Base-by-base conservation (phyloP, 78 protist genomes). In the Neovahlkampfia damariscottae region DNA sequence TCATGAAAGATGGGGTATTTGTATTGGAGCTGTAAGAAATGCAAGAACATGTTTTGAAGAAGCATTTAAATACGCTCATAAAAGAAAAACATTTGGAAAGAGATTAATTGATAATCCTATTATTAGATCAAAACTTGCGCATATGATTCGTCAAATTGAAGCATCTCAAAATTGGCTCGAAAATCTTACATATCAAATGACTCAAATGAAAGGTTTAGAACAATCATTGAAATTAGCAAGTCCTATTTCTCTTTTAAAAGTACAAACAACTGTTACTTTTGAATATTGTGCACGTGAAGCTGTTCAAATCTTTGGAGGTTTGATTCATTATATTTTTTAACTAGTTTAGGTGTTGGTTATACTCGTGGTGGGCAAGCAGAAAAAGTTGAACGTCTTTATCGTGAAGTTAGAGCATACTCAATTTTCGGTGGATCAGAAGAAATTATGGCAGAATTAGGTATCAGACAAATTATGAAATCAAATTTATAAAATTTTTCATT, bases 1-100 rank as follows among this genome's bases (percentile, higher is more conserved):
- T 37, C 58, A 40, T 50, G 97, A 93, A 86, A 90, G 97, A 29
- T 74, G 83, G 68, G 36, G 6, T 72, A 76, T 76, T 40, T 30
- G 50, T 41, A 7, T 5, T 19, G 29, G 36, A 5, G 34, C 40
- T 30, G 6, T 66, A 5, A 62, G 74, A 29, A 72, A 67, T 5
- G 28, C 40, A 6, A 41, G 79, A 68, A 6, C 66, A 30, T 40
- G 67, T 62, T 5, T 67, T 6, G 79, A 76, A 6, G 79, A 76
- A 71, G 7, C 38, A 5, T 41, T 76, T 72, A 66, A 6, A 30
- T 76, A 66, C 77, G 79, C 77, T 27, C 27, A 66, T 6, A 29
- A 76, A 6, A 28, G 79, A 71, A 76, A 76, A 71, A 7, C 72
- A 10, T 76, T 76, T 6, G 79, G 79, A 30, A 76, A 76, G 36